These are phyloP conservation scores for Gossypium arboreum DNA, from an alignment of 345 rosid species.

Conservation along the genomic window DNA sequence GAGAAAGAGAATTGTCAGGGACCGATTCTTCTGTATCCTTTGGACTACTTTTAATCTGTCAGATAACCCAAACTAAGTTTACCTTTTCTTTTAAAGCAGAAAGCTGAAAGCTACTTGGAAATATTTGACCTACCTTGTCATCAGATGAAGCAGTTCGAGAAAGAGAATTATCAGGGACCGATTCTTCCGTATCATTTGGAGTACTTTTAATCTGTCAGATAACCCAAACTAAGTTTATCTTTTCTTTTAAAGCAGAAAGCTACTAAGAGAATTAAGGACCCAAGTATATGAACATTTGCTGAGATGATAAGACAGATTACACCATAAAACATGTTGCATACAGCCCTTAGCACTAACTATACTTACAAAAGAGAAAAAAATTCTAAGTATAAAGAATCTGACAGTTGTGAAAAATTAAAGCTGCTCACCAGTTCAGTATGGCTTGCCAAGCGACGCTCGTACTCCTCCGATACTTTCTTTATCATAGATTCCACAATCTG, in stretches of 20 bases:
- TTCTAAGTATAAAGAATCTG: neutral
- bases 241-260: neutral
- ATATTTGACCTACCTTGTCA: constrained; percentile 28
- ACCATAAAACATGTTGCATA: neutral
- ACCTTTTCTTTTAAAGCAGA: neutral
- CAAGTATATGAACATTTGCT: neutral
- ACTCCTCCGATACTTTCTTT: constrained; percentile 71
- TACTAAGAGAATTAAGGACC: constrained; percentile 6
- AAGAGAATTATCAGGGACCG: constrained; percentile 21
- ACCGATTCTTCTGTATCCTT: constrained; percentile 29
- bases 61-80: constrained; percentile 8
- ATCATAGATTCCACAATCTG: constrained; percentile 85
- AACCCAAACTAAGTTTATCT: constrained; percentile 3
- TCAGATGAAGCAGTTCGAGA: constrained; percentile 26
- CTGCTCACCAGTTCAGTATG: constrained; percentile 53
- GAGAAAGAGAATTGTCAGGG: constrained; percentile 24
- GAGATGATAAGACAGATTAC: neutral
- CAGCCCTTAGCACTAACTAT: neutral
- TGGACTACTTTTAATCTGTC: constrained; percentile 44
- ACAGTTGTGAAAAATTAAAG: constrained; percentile 4
- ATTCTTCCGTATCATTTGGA: constrained; percentile 29
- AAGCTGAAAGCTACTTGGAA: neutral
- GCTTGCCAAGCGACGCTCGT: constrained; percentile 60
- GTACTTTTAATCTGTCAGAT: constrained; percentile 43
- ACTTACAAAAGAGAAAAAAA: neutral